Percentiles rank a stretch among this genome's conserved stretches.
phyloP scores from a whole-genome alignment of 1,284 basidiomycete genomes.

The Cutaneotrichosporon cavernicola region DNA sequence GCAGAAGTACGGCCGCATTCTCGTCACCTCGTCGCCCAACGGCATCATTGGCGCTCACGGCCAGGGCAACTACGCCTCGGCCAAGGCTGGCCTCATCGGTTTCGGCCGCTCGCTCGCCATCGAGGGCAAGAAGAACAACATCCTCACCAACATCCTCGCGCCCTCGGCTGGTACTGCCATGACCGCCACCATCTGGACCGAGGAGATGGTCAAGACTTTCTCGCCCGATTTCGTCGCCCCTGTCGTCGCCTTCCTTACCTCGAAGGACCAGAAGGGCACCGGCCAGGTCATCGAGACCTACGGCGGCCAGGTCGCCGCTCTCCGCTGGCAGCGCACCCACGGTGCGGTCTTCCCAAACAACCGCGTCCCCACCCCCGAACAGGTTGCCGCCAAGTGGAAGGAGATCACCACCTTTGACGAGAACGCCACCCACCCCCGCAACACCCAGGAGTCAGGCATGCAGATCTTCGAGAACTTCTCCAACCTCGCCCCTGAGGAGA shows the following conservation, averaged over 20 bases:
- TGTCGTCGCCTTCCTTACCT: slow-evolving; percentile 85
- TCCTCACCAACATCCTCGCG: slow-evolving; percentile 82
- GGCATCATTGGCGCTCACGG: slow-evolving; percentile 96
- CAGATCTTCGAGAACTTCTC: slow-evolving; percentile 79
- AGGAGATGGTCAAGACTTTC: slow-evolving; percentile 83
- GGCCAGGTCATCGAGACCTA: slow-evolving; percentile 83
- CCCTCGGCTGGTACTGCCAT: slow-evolving; percentile 89
- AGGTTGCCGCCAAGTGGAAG: slow-evolving; percentile 73
- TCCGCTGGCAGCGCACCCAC: slow-evolving; percentile 88
- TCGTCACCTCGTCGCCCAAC: slow-evolving; percentile 89
- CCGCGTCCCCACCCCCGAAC: slow-evolving; percentile 71
- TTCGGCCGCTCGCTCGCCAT: slow-evolving; percentile 85
- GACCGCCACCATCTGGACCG: slow-evolving; percentile 80
- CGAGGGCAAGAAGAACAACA: slow-evolving; percentile 89
- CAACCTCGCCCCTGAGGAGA: slow-evolving; percentile 59
- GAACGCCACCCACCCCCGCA: slow-evolving; percentile 68
- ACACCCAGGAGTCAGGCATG: slow-evolving; percentile 69
- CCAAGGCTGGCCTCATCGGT: slow-evolving; percentile 91
- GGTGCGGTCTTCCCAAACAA: slow-evolving; percentile 74
- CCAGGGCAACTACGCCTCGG: slow-evolving; percentile 80
- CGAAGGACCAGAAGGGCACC: slow-evolving; percentile 71
- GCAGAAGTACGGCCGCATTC: slow-evolving; percentile 94
- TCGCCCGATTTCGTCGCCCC: slow-evolving; percentile 86
- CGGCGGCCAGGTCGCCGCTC: slow-evolving; percentile 89
- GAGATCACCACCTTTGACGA: slow-evolving; percentile 79